A percentile compares a stretch with the other conserved stretches of the same genome.
phyloP scores from a whole-genome alignment of 2,329 filamentous ascomycete genomes.

The Dactylonectria estremocensis region DNA sequence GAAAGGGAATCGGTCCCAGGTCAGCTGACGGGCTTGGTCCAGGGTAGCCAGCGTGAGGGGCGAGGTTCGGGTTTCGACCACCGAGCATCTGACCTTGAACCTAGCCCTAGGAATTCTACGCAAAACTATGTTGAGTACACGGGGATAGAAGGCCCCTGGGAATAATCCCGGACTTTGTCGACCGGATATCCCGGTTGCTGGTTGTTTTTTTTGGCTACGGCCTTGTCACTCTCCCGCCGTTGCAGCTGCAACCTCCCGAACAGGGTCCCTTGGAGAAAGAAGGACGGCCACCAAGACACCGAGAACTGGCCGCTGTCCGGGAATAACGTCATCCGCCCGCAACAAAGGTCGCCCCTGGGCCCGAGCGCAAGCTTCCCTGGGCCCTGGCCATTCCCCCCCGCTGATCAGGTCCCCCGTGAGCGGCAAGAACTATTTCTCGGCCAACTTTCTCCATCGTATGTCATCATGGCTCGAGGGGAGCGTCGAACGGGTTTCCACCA shows the following conservation, averaged over 20 bases:
- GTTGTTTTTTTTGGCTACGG: background rate
- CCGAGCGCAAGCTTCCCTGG: constrained; percentile 12
- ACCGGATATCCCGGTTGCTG: constrained; percentile 6
- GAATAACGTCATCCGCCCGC: constrained; percentile 18
- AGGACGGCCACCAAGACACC: background rate
- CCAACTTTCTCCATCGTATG: constrained; percentile 14
- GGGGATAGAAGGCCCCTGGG: background rate
- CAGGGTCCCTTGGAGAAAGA: background rate
- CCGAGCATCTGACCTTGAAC: background rate
- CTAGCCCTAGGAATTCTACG: background rate
- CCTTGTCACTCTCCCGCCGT: constrained; percentile 4
- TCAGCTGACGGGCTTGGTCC: constrained; percentile 8
- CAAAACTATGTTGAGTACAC: background rate
- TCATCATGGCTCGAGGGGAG: constrained; percentile 14
- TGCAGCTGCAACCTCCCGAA: background rate
- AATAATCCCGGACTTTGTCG: background rate
- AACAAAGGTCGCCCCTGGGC: constrained; percentile 2
- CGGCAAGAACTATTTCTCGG: constrained; percentile 6
- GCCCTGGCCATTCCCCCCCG: background rate
- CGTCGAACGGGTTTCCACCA: constrained; percentile 21
- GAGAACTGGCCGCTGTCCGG: constrained; percentile 11
- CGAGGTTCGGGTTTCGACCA: constrained; percentile 16
- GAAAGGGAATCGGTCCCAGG: background rate
- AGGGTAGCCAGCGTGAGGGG: constrained; percentile 12
- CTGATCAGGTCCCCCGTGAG: background rate